Evolutionary conservation across 768 basidiomycete species (phyloP), one percentile per base, ranked within the genome.

Genomic region (Lentinula boryana): DNA sequence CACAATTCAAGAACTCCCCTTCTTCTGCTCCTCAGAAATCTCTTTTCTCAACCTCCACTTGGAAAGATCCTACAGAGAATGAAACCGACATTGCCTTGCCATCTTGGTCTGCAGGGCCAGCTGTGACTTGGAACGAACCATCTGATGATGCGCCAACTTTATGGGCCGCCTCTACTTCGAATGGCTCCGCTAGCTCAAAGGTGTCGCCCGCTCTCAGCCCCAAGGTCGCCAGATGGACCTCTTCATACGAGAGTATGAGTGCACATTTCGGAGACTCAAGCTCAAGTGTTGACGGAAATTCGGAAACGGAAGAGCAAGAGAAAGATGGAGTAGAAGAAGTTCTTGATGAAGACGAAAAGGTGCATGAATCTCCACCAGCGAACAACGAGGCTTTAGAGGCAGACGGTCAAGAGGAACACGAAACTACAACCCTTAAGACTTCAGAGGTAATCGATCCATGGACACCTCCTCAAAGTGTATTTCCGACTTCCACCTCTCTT

Each of bases 41-140:
- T 50, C 55, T 58, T 23, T 49, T 13, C 36, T 56, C 60, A 56
- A 52, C 56, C 40, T 55, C 56, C 61, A 40, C 69, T 33, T 68
- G 72, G 35, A 70, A 75, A 53, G 31, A 56, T 23, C 55, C 40
- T 16, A 15, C 55, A 27, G 71, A 77, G 56, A 74, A 77, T 60
- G 84, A 86, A 70, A 78, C 79, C 32, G 85, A 87, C 66, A 74
- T 86, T 40, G 78, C 80, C 5, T 68, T 76, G 46, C 84, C 85
- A 10, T 82, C 85, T 1, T 87, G 85, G 85, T 78, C 80, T 15
- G 72, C 78, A 16, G 77, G 75, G 13, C 66, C 77, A 9, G 75
- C 67, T 49, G 66, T 80, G 5, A 66, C 66, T 33, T 86, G 85
- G 85, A 68, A 75, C 62, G 78, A 82, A 59, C 77, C 80, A 12